A percentile compares a stretch with the other conserved stretches of the same genome.
phyloP scores from a whole-genome alignment of 495 filamentous ascomycete genomes.

The Penicillium herquei region DNA sequence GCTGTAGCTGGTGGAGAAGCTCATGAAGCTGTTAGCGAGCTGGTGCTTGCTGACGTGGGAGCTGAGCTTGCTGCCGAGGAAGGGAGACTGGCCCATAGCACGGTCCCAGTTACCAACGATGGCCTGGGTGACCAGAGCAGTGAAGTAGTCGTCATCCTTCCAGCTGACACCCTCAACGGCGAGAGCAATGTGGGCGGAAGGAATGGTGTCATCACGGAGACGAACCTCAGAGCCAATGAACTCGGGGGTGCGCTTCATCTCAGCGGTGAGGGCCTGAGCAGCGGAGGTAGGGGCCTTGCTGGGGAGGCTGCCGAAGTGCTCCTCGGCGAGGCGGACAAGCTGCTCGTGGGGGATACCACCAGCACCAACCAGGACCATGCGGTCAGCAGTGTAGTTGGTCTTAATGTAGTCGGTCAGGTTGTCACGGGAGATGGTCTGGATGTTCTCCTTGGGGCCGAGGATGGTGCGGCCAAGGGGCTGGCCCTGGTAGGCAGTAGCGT shows the following conservation, averaged over 20 bases:
- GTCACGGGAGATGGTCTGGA: conserved; percentile 85
- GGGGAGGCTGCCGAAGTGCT: conserved; percentile 83
- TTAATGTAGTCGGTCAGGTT: conserved; percentile 96
- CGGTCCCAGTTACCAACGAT: conserved; percentile 99
- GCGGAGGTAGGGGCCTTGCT: conserved; percentile 68
- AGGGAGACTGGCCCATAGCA: conserved; percentile 93
- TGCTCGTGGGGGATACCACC: conserved; percentile 92
- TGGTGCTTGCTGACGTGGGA: conserved; percentile 86
- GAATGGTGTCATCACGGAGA: conserved; percentile 92
- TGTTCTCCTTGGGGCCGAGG: conserved; percentile 96
- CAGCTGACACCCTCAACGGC: conserved; percentile 99
- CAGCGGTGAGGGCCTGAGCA: conserved; percentile 58
- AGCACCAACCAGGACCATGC: conserved; percentile 96
- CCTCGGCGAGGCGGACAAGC: conserved; percentile 92
- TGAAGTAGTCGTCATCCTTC: conserved; percentile 99
- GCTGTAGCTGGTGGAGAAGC: conserved; percentile 98
- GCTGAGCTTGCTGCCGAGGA: conserved; percentile 97
- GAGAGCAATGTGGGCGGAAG: conserved; percentile 95
- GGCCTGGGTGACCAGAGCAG: conserved; percentile 92
- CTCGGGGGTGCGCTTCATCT: conserved; percentile 82
- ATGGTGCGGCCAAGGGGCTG: conserved; percentile 98
- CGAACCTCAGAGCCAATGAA: conserved; percentile 96
- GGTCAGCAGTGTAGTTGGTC: conserved; percentile 98
- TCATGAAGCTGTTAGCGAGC: conserved; percentile 99
- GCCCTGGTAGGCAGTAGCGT: conserved; percentile 94